Percentiles rank a stretch among this genome's conserved stretches.
Conservation (phyloP, 2,329 filamentous ascomycete species). For the Sporothrix inflata region DNA sequence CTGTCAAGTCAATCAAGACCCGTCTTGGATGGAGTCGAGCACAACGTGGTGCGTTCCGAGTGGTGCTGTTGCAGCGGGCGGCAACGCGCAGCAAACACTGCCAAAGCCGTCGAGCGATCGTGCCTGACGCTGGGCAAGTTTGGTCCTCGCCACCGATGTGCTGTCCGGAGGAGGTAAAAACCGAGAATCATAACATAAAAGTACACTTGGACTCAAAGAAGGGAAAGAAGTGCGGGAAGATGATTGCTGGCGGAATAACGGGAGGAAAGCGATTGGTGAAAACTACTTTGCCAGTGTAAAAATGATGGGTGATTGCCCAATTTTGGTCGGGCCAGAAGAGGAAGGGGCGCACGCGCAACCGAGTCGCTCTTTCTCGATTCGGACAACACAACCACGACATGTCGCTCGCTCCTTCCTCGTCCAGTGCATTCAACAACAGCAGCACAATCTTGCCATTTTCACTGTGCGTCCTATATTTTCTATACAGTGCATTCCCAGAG, state of each 20-base stretch:
- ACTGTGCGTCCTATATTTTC: not conserved
- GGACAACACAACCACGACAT: not conserved
- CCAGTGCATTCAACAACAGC: not conserved
- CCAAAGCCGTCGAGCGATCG: not conserved
- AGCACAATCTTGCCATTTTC: not conserved
- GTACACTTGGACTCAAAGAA: no score
- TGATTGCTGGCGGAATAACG: not conserved
- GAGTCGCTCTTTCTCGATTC: not conserved
- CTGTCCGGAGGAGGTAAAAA: not conserved
- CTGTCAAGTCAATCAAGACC: not conserved
- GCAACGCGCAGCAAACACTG: not conserved
- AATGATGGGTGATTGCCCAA: not conserved
- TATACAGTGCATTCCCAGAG: not conserved
- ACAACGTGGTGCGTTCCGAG: constrained; percentile 16
- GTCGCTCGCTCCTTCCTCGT: not conserved
- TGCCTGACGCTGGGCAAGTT: constrained; percentile 12
- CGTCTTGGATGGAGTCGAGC: not conserved
- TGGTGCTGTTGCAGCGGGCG: not conserved
- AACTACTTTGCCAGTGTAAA: not conserved
- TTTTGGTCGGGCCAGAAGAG: not conserved
- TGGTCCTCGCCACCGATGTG: constrained; percentile 12
- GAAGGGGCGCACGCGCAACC: constrained; percentile 3
- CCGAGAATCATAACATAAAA: no score
- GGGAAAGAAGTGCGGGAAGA: not conserved
- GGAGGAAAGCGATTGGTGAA: constrained; percentile 1